These are phyloP conservation scores for Inosperma sp. DNA, from an alignment of 768 basidiomycete genomes.

Conservation along the genomic window DNA sequence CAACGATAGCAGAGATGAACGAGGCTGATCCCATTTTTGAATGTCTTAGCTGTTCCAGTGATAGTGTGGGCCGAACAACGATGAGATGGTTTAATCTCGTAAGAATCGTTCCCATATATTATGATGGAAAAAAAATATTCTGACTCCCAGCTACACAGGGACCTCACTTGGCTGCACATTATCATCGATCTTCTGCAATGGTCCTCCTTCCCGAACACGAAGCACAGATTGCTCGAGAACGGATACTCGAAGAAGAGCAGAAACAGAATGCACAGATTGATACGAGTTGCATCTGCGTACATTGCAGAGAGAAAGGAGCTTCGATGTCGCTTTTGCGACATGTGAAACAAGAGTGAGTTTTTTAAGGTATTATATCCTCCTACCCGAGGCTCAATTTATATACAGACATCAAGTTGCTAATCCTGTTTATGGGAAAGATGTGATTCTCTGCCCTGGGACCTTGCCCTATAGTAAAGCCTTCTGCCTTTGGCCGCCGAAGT, in stretches of 20 bases:
- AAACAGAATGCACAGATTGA: neutral
- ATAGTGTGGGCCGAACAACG: neutral
- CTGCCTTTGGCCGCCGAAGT: neutral
- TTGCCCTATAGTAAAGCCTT: neutral
- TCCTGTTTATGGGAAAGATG: conserved; percentile 1
- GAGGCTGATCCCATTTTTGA: conserved; percentile 2
- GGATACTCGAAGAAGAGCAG: neutral
- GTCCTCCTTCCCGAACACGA: neutral
- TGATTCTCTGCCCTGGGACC: neutral
- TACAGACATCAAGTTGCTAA: neutral
- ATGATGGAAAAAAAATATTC: neutral
- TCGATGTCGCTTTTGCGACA: conserved; percentile 2
- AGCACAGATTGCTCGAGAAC: neutral
- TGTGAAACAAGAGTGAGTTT: conserved; percentile 1
- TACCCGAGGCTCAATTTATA: neutral
- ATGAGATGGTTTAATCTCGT: conserved; percentile 6
- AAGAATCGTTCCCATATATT: neutral
- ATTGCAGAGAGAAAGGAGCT: conserved; percentile 1
- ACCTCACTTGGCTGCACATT: no score
- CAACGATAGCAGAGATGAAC: neutral
- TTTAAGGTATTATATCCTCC: conserved; percentile 4
- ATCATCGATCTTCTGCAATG: neutral
- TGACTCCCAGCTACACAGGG: neutral
- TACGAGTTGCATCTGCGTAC: neutral
- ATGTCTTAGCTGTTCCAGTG: neutral